Base-by-base conservation (phyloP, 2,329 filamentous ascomycete genomes). In the Botrytis porri region DNA sequence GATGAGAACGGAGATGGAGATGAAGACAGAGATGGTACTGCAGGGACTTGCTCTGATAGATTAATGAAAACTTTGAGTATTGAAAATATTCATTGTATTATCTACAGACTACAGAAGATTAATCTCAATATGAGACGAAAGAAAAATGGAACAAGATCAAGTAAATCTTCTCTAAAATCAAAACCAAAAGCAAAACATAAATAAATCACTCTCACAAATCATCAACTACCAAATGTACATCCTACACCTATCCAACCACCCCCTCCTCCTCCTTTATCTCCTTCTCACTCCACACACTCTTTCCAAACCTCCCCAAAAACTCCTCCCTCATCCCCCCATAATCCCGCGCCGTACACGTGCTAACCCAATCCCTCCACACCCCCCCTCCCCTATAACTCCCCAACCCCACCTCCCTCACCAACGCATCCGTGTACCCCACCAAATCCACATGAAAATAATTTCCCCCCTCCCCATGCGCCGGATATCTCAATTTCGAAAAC, bases 401-500 rank as follows among this genome's bases (percentile, higher is more conserved):
- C 10, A 51, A 45, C 9, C 72, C 67, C 35, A 71, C 45, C n/a
- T 73, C 54, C 10, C 59, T 29, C 48, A 71, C 37, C 16, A 71
- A 60, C 29, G 41, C 37, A 60, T 73, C 72, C n/a, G 43, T 65
- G 54, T 73, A 71, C 32, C 60, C 67, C 20, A 73, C 25, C 8
- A 59, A 18, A 60, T 75, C 71, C 39, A 75, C 66, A 39, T 59
- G 41, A 48, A 64, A 59, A 41, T 63, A 51, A 64, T 69, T 71
- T 4, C 67, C 71, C 29, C 8, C 29, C 10, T 7, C 41, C 3
- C 73, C 73, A 51, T 66, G 70, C 20, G 45, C 32, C 7, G 73
- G 69, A 64, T 75, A 75, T n/a, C 71, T 41, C n/a, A 67, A 29
- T 39, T 32, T 29, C 32, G 71, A 75, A 51, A 69, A 75, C 2